phyloP scores from a whole-genome alignment of 163 green algal species.

The Volvox carteri region DNA sequence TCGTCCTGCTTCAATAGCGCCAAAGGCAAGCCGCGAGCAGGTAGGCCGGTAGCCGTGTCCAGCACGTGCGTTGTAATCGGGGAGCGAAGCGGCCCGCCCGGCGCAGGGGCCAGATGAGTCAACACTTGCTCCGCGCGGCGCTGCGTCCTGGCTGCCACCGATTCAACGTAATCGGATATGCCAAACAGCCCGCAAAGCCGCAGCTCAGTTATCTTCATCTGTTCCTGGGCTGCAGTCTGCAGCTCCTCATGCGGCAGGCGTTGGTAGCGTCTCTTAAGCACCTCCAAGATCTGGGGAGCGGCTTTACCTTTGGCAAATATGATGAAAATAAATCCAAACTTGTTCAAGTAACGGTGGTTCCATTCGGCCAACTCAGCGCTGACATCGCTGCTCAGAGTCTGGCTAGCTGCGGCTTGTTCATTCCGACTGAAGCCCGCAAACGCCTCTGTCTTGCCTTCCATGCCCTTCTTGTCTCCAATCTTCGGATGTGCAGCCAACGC shows the following conservation, averaged over 20 bases:
- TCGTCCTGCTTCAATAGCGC: conserved; percentile 73
- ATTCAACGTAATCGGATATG: neutral
- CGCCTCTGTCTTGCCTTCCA: conserved; percentile 59
- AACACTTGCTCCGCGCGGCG: conserved; percentile 76
- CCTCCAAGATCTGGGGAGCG: conserved; percentile 82
- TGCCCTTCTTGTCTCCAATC: conserved; percentile 85
- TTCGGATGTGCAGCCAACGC: conserved; percentile 92
- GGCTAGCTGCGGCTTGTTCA: conserved; percentile 66
- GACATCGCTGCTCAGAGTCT: conserved; percentile 53
- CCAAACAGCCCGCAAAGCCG: conserved; percentile 80
- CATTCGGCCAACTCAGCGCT: conserved; percentile 75
- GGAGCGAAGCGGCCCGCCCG: conserved; percentile 66
- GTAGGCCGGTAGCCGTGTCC: conserved; percentile 86
- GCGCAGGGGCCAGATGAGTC: conserved; percentile 69
- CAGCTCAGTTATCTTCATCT: conserved; percentile 98
- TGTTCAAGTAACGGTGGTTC: conserved; percentile 90
- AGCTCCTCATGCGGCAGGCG: conserved; percentile 84
- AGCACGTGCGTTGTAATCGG: conserved; percentile 97
- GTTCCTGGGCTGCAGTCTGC: conserved; percentile 77
- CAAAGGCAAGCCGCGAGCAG: conserved; percentile 84
- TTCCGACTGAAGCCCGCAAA: conserved; percentile 82
- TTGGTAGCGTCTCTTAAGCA: conserved; percentile 78
- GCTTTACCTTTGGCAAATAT: conserved; percentile 91
- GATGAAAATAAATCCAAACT: conserved; percentile 97
- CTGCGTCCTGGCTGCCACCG: conserved; percentile 24